Conservation (phyloP, 2,329 filamentous ascomycete genomes). For the Talaromyces sp. region DNA sequence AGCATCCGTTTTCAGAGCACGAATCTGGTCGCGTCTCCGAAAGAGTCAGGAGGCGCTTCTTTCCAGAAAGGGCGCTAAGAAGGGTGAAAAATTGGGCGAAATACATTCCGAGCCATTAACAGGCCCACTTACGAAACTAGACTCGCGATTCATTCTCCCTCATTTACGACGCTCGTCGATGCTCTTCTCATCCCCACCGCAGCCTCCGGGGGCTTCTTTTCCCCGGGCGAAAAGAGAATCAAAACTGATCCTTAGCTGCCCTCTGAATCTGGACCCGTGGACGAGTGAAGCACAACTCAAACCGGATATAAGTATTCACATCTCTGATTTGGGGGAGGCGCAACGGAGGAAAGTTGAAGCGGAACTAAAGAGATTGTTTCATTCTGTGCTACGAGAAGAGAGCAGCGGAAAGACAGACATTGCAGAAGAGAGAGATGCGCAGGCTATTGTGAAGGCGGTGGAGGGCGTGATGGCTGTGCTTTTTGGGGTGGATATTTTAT, state of each 20-base stretch:
- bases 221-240: neutral
- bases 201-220: too few relatives aligned
- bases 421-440: constrained; percentile 24
- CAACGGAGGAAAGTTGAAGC: constrained; percentile 31
- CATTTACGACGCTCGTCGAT: constrained; percentile 38
- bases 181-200: constrained; percentile 25
- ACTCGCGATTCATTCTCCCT: constrained; percentile 30
- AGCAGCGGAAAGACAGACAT: constrained; percentile 14
- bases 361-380: constrained; percentile 39
- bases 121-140: constrained; percentile 22
- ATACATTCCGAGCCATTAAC: constrained; percentile 10
- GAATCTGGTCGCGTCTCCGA: constrained; percentile 36
- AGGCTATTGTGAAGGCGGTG: constrained; percentile 33
- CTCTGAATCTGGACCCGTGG: constrained; percentile 37
- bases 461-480: constrained; percentile 34
- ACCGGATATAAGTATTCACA: constrained; percentile 35
- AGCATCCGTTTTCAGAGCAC: constrained; percentile 35
- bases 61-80: neutral
- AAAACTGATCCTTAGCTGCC: constrained; percentile 34
- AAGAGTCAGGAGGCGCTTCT: constrained; percentile 23
- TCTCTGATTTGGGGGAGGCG: constrained; percentile 12
- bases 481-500: constrained; percentile 23
- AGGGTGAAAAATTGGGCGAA: neutral
- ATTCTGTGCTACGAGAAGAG: constrained; percentile 28
- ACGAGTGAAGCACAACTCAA: constrained; percentile 39